Conservation (phyloP, 345 rosid species). For the Hibiscus syriacus region DNA sequence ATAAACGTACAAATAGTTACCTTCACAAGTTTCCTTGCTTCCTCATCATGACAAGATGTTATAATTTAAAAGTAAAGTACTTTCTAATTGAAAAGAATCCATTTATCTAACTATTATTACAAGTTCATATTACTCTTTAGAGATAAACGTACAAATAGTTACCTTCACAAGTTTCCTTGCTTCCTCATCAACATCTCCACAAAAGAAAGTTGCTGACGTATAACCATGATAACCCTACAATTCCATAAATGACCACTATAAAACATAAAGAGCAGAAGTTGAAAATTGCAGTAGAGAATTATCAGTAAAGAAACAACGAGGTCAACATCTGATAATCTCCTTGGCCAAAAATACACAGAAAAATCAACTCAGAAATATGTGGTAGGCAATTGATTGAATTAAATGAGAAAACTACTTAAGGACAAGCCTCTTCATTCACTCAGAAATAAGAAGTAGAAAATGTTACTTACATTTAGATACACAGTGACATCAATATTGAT, state of each 20-base stretch:
- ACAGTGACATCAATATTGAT: constrained; percentile 91
- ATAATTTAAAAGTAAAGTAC: too few species aligned
- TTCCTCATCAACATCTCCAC: constrained; percentile 75
- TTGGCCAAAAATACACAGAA: neutral
- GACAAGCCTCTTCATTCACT: neutral
- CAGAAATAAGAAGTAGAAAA: constrained; percentile 4
- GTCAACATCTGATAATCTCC: neutral
- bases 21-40: constrained; percentile 73
- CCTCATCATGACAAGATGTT: too few species aligned
- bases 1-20: constrained; percentile 26
- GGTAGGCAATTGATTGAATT: neutral
- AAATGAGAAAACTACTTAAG: neutral
- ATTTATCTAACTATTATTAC: neutral
- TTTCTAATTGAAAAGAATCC: too few species aligned
- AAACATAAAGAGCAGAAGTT: neutral
- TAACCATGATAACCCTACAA: too few species aligned
- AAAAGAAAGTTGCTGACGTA: constrained; percentile 88
- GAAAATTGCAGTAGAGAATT: constrained; percentile 9
- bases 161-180: constrained; percentile 82
- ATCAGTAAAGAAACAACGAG: neutral
- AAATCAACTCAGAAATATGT: neutral
- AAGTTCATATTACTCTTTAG: neutral
- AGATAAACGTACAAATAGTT: constrained; percentile 5
- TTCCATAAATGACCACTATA: neutral
- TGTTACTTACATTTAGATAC: constrained; percentile 59